These are phyloP conservation scores for Vicia villosa DNA, from an alignment of 306 rosid genomes.

Conservation along the genomic window DNA sequence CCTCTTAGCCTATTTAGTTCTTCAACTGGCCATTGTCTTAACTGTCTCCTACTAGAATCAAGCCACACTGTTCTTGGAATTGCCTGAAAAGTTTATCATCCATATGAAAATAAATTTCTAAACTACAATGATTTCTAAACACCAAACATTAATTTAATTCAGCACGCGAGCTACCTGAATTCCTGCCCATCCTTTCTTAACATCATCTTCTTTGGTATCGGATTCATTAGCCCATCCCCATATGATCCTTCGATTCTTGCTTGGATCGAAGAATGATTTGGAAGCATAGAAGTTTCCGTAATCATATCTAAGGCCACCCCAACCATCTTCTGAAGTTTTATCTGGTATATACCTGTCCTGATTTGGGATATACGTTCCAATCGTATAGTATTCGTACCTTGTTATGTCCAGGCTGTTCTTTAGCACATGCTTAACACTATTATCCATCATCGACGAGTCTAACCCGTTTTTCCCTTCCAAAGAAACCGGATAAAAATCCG, in stretches of 20 bases:
- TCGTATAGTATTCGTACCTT: constrained; percentile 73
- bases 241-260: constrained; percentile 60
- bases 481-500: constrained; percentile 75
- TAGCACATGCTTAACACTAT: constrained; percentile 56
- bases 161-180: constrained; percentile 52
- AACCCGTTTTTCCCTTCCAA: constrained; percentile 42
- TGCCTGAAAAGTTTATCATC: constrained; percentile 38
- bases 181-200: constrained; percentile 87
- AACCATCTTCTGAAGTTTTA: constrained; percentile 62
- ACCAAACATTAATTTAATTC: background rate
- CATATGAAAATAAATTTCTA: too few relatives aligned
- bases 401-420: constrained; percentile 80
- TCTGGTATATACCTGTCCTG: constrained; percentile 66
- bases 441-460: constrained; percentile 51
- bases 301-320: constrained; percentile 80
- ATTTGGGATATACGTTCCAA: constrained; percentile 50
- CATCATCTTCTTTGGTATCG: constrained; percentile 43
- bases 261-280: constrained; percentile 72
- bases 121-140: background rate
- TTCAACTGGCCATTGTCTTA: constrained; percentile 68
- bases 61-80: constrained; percentile 82
- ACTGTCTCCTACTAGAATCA: constrained; percentile 56
- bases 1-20: constrained; percentile 63
- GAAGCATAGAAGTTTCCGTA: constrained; percentile 92
- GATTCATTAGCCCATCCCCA: constrained; percentile 98